Evolutionary conservation across 257 asterid species (phyloP).

Genomic region (Solanum sejunctum): DNA sequence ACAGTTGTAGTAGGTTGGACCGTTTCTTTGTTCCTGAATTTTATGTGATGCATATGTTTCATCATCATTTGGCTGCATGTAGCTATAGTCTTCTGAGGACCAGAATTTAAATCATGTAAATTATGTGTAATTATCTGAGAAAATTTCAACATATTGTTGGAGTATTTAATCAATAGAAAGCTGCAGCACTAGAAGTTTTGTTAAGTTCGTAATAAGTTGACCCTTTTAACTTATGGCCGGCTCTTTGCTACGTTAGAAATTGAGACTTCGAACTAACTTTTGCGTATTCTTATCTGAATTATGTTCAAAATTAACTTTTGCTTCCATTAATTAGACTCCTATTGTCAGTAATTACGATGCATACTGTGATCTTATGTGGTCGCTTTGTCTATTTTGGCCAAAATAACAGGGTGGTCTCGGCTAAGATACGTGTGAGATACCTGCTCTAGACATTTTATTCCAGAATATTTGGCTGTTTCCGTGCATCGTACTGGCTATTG

Average conservation of each 20-base stretch:
- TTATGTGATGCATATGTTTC: neutral
- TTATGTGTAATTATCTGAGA: neutral
- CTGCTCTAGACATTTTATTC: neutral
- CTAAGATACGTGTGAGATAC: neutral
- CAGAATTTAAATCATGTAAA: neutral
- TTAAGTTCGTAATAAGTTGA: neutral
- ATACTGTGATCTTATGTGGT: neutral
- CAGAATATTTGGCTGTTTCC: neutral
- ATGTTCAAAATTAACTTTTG: neutral
- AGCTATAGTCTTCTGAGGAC: neutral
- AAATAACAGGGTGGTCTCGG: neutral
- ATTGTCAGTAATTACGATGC: neutral
- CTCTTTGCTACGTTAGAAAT: neutral
- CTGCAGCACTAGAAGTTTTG: neutral
- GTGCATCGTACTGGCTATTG: neutral
- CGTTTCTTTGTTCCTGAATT: conserved; percentile 1
- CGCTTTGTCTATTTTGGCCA: neutral
- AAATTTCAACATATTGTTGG: neutral
- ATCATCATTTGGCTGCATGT: neutral
- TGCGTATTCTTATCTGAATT: neutral
- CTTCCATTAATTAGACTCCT: neutral
- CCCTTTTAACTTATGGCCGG: neutral
- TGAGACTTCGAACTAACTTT: neutral
- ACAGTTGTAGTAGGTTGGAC: conserved; percentile 10
- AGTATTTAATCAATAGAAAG: neutral